phyloP scores from a whole-genome alignment of 371 early-diverging fungal species.

The Mucor plumbeus region DNA sequence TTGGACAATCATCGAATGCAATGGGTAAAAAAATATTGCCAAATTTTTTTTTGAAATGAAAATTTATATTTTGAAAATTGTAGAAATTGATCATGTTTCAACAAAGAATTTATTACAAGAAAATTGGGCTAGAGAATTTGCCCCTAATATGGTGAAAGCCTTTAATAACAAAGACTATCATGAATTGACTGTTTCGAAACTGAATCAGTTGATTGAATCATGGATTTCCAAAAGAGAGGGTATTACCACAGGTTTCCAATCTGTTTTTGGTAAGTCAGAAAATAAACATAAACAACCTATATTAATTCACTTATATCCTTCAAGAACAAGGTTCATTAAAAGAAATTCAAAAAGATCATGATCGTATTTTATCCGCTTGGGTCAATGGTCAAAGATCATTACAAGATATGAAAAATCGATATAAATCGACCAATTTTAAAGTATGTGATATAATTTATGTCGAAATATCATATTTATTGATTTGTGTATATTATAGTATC shows the following conservation, averaged over 20 bases:
- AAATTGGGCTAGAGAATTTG: constrained; percentile 21
- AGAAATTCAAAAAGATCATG: constrained; percentile 22
- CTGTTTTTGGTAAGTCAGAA: constrained; percentile 27
- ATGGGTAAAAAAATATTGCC: constrained; percentile 10
- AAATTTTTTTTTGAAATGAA: background rate
- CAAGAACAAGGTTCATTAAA: constrained; percentile 21
- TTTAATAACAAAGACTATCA: constrained; percentile 19
- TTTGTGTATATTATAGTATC: constrained; percentile 12
- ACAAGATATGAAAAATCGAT: constrained; percentile 18
- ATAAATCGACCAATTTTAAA: constrained; percentile 23
- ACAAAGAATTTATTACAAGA: constrained; percentile 20
- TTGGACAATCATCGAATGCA: constrained; percentile 14
- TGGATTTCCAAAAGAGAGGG: constrained; percentile 29
- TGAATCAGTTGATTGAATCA: constrained; percentile 25
- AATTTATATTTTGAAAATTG: background rate
- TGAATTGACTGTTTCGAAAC: constrained; percentile 21
- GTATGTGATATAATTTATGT: background rate
- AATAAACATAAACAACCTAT: background rate
- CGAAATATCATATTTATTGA: background rate
- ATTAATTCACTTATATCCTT: background rate
- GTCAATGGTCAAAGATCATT: constrained; percentile 17
- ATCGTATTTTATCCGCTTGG: constrained; percentile 18
- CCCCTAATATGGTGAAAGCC: constrained; percentile 17
- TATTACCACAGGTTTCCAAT: constrained; percentile 17
- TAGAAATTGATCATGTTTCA: background rate